Conservation (phyloP, 2,329 filamentous ascomycete species). For the Calonectria pseudoturangicola region DNA sequence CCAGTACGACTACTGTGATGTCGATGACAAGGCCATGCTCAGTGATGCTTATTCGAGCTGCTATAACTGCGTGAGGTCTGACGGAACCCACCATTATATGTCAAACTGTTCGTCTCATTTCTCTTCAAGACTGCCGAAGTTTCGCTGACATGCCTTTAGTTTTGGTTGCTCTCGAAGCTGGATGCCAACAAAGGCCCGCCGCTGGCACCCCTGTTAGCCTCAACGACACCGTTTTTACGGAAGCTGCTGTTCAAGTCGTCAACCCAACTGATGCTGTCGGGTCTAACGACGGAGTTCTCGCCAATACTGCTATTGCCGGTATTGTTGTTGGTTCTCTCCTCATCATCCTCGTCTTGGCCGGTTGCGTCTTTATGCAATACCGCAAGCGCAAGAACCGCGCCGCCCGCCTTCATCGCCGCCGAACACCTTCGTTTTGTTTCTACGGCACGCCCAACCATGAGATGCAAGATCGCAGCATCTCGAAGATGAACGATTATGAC, state of each 20-base stretch:
- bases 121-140: neutral
- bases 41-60: slow-evolving; percentile 62
- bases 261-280: slow-evolving; percentile 56
- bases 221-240: slow-evolving; percentile 67
- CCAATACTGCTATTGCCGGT: slow-evolving; percentile 65
- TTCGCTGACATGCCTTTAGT: slow-evolving; percentile 57
- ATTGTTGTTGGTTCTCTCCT: slow-evolving; percentile 64
- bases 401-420: slow-evolving; percentile 33
- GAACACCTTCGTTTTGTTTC: slow-evolving; percentile 69
- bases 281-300: slow-evolving; percentile 49
- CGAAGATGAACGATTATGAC: slow-evolving; percentile 25
- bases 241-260: slow-evolving; percentile 56
- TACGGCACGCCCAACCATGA: slow-evolving; percentile 66
- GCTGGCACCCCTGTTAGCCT: slow-evolving; percentile 61
- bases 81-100: slow-evolving; percentile 64
- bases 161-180: slow-evolving; percentile 70
- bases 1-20: slow-evolving; percentile 69
- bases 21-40: slow-evolving; percentile 61
- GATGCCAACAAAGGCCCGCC: slow-evolving; percentile 68
- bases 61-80: slow-evolving; percentile 66
- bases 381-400: slow-evolving; percentile 65
- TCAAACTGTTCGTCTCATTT: slow-evolving; percentile 67
- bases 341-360: slow-evolving; percentile 61
- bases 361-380: slow-evolving; percentile 65
- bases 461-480: slow-evolving; percentile 45